Conservation (phyloP, 1,284 basidiomycete genomes). For the Cryptococcus floricola region DNA sequence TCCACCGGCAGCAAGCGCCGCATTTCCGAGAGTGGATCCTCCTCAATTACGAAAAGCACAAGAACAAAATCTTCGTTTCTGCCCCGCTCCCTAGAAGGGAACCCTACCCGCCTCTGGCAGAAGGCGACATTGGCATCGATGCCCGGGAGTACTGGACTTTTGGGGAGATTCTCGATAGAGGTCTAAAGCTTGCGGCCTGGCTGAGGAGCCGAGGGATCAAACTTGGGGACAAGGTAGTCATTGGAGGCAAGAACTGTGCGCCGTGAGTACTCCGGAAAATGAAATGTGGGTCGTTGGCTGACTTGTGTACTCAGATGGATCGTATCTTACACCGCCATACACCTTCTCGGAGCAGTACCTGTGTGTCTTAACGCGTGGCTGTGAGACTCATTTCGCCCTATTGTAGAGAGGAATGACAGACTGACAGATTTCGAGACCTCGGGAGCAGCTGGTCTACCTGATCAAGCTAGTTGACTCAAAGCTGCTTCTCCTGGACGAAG, state of each 20-base stretch:
- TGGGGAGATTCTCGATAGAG: conserved; percentile 21
- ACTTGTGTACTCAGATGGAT: conserved; percentile 27
- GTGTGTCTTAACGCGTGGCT: conserved; percentile 43
- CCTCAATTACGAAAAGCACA: conserved; percentile 17
- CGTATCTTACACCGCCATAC: conserved; percentile 30
- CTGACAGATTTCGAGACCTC: conserved; percentile 4
- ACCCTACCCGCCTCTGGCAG: neutral
- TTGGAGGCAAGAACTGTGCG: conserved; percentile 37
- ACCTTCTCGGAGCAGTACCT: conserved; percentile 38
- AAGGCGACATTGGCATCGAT: too few relatives aligned
- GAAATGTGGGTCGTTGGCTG: neutral
- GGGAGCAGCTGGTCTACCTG: conserved; percentile 26
- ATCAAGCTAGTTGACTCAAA: conserved; percentile 25
- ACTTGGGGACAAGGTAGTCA: conserved; percentile 30
- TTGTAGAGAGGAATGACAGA: neutral
- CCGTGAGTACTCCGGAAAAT: conserved; percentile 15
- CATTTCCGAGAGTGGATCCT: conserved; percentile 37
- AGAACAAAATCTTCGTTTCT: conserved; percentile 7
- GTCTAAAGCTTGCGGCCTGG: conserved; percentile 26
- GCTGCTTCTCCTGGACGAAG: conserved; percentile 32
- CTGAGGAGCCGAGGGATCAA: conserved; percentile 28
- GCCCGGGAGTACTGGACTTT: conserved; percentile 28
- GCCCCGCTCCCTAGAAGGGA: neutral
- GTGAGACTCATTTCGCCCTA: conserved; percentile 17
- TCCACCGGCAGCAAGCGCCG: conserved; percentile 26